These are phyloP conservation scores for Circinella umbellata DNA, from an alignment of 371 early-diverging fungal species.

Conservation along the genomic window DNA sequence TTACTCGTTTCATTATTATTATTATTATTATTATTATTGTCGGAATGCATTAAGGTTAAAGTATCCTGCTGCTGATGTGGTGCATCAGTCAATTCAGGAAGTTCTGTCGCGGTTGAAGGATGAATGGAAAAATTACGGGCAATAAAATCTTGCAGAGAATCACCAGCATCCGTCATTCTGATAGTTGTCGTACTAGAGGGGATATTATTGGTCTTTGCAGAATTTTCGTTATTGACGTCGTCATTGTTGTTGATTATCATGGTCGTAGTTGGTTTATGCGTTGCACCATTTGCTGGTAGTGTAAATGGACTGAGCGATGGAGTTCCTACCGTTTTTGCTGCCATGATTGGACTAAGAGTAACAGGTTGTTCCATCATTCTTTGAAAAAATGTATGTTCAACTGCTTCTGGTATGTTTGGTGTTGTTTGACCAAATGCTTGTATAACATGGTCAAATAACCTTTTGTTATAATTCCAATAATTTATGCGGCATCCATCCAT, in stretches of 20 bases:
- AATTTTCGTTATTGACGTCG: neutral
- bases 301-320: slow-evolving; percentile 12
- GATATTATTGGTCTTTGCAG: neutral
- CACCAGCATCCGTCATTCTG: neutral
- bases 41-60: neutral
- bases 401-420: slow-evolving; percentile 8
- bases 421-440: slow-evolving; percentile 19
- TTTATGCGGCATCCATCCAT: slow-evolving; percentile 7
- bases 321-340: slow-evolving; percentile 28
- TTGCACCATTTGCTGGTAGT: neutral
- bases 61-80: neutral
- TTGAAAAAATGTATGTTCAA: slow-evolving; percentile 29
- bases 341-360: slow-evolving; percentile 36
- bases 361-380: slow-evolving; percentile 38
- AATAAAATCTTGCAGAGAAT: slow-evolving; percentile 12
- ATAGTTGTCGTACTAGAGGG: neutral
- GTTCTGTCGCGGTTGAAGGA: neutral
- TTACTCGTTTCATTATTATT: neutral
- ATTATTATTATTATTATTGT: neutral
- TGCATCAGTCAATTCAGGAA: neutral
- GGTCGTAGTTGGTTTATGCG: neutral
- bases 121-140: neutral
- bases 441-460: slow-evolving; percentile 1
- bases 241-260: neutral
- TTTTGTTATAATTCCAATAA: slow-evolving; percentile 11